Evolutionary conservation across 148 eudicot species (phyloP).

Genomic region (Chenopodium suecicum): DNA sequence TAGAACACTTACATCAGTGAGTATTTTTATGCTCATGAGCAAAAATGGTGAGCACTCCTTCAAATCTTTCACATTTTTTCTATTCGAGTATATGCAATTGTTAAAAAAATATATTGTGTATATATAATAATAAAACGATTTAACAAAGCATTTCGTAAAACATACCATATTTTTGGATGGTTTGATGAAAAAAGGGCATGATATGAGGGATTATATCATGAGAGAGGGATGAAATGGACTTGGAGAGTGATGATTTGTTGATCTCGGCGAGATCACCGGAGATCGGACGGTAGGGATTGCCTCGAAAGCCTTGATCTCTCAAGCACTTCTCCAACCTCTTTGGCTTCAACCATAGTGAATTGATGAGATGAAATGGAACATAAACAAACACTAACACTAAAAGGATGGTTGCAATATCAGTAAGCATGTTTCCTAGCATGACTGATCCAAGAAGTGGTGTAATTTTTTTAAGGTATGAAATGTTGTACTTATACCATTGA

Average conservation of each 20-base stretch:
- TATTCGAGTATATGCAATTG: too few relatives aligned
- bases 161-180: conserved; percentile 8
- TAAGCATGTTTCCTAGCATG: neutral
- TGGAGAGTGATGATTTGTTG: conserved; percentile 7
- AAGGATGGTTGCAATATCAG: neutral
- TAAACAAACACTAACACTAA: neutral
- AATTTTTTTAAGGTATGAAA: too few relatives aligned
- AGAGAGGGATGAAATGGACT: conserved; percentile 12
- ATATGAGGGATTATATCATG: conserved; percentile 20
- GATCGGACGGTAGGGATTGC: conserved; percentile 18
- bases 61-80: too few relatives aligned
- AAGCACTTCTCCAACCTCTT: conserved; percentile 17
- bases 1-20: too few relatives aligned
- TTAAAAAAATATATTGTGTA: neutral
- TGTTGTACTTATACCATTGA: too few relatives aligned
- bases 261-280: conserved; percentile 17
- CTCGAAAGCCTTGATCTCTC: conserved; percentile 20
- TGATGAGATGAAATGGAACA: neutral
- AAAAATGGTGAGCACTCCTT: too few relatives aligned
- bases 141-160: too few relatives aligned
- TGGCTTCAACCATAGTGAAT: conserved; percentile 16
- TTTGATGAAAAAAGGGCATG: conserved; percentile 2
- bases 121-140: neutral
- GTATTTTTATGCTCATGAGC: too few relatives aligned
- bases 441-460: too few relatives aligned